phyloP scores from a whole-genome alignment of 148 eudicot genomes.

The Rhododendron mucronatum region DNA sequence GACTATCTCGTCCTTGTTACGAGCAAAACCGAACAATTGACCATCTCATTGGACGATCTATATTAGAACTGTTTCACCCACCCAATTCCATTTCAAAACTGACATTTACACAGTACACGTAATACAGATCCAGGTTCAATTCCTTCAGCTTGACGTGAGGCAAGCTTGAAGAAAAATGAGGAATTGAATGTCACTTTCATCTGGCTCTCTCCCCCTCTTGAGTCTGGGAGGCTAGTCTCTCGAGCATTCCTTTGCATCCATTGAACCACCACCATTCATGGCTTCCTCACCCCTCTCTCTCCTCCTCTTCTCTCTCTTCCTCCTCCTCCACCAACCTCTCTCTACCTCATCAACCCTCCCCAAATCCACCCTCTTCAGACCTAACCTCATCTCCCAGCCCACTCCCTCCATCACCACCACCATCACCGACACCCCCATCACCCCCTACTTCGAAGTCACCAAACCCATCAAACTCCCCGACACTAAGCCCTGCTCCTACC shows the following conservation, averaged over 20 bases:
- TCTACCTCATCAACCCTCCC: slow-evolving; percentile 31
- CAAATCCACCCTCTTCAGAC: slow-evolving; percentile 26
- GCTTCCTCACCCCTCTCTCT: slow-evolving; percentile 16
- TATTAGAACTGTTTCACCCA: no score
- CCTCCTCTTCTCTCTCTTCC: slow-evolving; percentile 19
- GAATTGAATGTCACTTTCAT: no score
- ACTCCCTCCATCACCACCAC: slow-evolving; percentile 2
- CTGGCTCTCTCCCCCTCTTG: no score
- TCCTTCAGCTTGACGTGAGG: no score
- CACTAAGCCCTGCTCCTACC: slow-evolving; percentile 57
- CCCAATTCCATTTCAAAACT: no score
- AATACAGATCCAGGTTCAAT: no score
- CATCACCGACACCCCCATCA: slow-evolving; percentile 20
- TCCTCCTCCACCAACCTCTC: slow-evolving; percentile 21
- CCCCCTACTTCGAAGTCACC: slow-evolving; percentile 66
- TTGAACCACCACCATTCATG: slow-evolving; percentile 10
- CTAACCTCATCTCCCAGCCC: slow-evolving; percentile 20
- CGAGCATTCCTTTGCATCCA: background rate
- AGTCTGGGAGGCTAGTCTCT: no score
- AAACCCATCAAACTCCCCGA: slow-evolving; percentile 47
- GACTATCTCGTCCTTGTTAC: no score
- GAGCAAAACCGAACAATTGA: no score
- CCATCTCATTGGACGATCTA: no score
- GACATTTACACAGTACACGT: no score
- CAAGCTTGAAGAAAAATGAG: no score